A percentile compares a stretch with the other conserved stretches of the same genome.
phyloP scores from a whole-genome alignment of 179 eudicot species.

The Silene coronaria region DNA sequence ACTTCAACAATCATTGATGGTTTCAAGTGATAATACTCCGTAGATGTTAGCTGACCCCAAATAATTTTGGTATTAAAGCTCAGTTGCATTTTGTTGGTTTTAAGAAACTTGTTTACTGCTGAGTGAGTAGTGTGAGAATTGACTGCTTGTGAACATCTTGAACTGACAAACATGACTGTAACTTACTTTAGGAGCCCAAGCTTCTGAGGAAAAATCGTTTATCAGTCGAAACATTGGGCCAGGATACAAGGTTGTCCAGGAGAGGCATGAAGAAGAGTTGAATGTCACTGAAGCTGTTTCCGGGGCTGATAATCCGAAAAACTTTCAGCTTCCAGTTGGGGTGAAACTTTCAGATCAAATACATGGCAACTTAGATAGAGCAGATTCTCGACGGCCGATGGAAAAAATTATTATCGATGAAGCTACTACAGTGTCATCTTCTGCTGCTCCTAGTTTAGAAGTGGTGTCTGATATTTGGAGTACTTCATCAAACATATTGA shows the following conservation, averaged over 20 bases:
- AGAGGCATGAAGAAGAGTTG: conserved; percentile 34
- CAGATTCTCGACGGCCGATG: conserved; percentile 27
- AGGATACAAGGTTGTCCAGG: conserved; percentile 32
- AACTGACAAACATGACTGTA: not conserved
- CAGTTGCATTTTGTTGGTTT: too few relatives aligned
- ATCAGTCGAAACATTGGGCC: conserved; percentile 39
- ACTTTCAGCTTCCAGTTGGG: conserved; percentile 72
- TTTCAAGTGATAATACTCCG: too few relatives aligned
- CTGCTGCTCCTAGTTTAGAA: conserved; percentile 30
- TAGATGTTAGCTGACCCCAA: too few relatives aligned
- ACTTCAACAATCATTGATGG: too few relatives aligned
- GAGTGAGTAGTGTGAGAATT: too few relatives aligned
- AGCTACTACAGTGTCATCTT: conserved; percentile 26
- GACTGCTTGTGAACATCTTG: not conserved
- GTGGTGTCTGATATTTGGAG: conserved; percentile 35
- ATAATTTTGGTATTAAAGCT: too few relatives aligned
- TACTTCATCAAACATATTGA: conserved; percentile 33
- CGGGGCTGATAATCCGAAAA: conserved; percentile 43
- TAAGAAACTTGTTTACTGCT: too few relatives aligned
- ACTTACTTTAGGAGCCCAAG: conserved; percentile 32
- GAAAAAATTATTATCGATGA: conserved; percentile 29
- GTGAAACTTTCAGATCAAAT: conserved; percentile 47
- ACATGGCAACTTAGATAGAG: conserved; percentile 27
- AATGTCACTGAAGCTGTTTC: conserved; percentile 31
- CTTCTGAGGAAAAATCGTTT: conserved; percentile 42